Evolutionary conservation across 306 rosid genomes (phyloP).

Genomic region (Spatholobus suberectus): DNA sequence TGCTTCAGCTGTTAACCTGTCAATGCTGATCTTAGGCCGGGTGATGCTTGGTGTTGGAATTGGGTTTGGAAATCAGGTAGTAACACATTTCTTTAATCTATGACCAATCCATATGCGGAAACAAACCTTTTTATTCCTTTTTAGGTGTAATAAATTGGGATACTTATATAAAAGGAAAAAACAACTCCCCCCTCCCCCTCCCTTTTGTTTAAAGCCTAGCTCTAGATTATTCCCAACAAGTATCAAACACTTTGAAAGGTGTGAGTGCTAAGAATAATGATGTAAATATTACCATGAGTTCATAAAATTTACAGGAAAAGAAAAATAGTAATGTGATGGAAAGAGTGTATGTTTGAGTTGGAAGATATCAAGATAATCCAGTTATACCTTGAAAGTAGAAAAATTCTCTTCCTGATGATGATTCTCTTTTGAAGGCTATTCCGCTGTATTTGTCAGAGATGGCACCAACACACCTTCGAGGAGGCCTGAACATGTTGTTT

Average conservation of each 20-base stretch:
- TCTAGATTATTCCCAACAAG: neutral
- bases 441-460: conserved; percentile 93
- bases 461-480: conserved; percentile 95
- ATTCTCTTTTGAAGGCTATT: conserved; percentile 78
- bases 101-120: neutral
- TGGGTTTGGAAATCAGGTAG: conserved; percentile 96
- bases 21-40: conserved; percentile 81
- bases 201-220: neutral
- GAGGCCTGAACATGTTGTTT: conserved; percentile 94
- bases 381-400: conserved; percentile 30
- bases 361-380: conserved; percentile 28
- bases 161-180: neutral
- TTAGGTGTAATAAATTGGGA: neutral
- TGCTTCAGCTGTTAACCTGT: conserved; percentile 68
- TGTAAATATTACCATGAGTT: neutral
- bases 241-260: neutral
- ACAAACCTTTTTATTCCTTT: neutral
- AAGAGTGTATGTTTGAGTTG: conserved; percentile 28
- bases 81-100: neutral
- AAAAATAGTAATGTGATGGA: conserved; percentile 35
- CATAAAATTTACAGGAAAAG: conserved; percentile 16
- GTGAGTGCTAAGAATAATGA: neutral
- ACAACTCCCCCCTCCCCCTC: neutral
- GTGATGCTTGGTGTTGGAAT: conserved; percentile 96
- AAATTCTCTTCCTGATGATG: conserved; percentile 31